Evolutionary conservation across 2,329 filamentous ascomycete genomes (phyloP), one percentile per base, ranked within the genome.

Genomic region (Fusarium mangiferae): DNA sequence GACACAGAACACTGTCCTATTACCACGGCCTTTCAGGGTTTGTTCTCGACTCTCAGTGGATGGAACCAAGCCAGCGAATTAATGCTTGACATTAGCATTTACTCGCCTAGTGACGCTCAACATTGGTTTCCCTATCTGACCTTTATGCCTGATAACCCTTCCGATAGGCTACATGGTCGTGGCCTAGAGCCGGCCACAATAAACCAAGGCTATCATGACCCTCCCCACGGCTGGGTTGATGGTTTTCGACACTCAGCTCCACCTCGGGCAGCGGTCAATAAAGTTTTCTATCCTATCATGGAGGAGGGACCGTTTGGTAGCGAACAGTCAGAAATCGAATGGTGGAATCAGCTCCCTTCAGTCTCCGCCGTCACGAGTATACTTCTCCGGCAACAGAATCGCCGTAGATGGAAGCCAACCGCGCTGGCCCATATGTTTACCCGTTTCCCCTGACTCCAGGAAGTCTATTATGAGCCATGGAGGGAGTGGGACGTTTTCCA

Each of bases 1-100:
- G 48, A 51, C 30, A 35, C 30, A 35, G 22, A 51, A 24, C 22
- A 51, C 22, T 35, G 11, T 35, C 17, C 22, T 24, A 51, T 51
- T 89, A 88, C 15, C 87, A 88, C 17, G n/a, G 38, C 54, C 39
- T 57, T 82, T 42, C 45, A 77, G 45, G 62, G 65, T 70, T 68
- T 82, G 35, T 79, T 82, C 67, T 77, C 75, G 39, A 56, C 65
- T 66, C 80, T 82, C 49, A 79, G 78, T 73, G 59, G 49, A 68
- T 82, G 79, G 80, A 73, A 81, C 63, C 76, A 72, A 60, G 49
- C 59, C 24, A 61, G 75, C 62, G 51, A 76, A 56, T 75, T 82
- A 51, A 52, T 76, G 48, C 79, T 82, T 42, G 81, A 82, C 73
- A 80, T 82, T 39, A 82, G 78, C 60, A 64, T 80, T 58, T 73